phyloP scores from a whole-genome alignment of 2,329 filamentous ascomycete genomes.

The Aspergillus spinulosporus region DNA sequence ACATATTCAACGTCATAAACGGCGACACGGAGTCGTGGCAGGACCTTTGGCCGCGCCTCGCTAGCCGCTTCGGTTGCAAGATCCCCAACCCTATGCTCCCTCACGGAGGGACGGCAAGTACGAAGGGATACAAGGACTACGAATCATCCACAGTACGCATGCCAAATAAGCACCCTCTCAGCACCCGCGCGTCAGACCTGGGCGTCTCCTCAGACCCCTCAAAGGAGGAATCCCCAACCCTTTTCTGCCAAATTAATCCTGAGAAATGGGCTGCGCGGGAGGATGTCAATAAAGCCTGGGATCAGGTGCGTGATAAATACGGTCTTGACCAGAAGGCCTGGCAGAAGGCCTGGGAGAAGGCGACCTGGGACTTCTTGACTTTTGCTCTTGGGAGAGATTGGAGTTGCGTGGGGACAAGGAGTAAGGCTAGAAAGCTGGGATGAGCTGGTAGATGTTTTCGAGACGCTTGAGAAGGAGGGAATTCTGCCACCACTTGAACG shows the following conservation, averaged over 20 bases:
- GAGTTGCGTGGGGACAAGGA: constrained; percentile 38
- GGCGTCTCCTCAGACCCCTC: constrained; percentile 21
- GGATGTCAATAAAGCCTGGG: constrained; percentile 42
- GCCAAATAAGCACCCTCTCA: constrained; percentile 25
- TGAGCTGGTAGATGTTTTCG: constrained; percentile 39
- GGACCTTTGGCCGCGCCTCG: constrained; percentile 45
- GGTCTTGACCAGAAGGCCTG: constrained; percentile 41
- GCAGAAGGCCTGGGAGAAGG: constrained; percentile 32
- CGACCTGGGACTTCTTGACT: constrained; percentile 48
- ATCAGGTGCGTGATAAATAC: constrained; percentile 34
- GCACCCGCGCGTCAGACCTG: constrained; percentile 20
- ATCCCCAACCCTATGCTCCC: constrained; percentile 29
- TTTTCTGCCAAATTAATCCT: constrained; percentile 38
- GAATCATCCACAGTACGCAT: constrained; percentile 19
- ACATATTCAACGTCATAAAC: constrained; percentile 48
- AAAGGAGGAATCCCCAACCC: constrained; percentile 3
- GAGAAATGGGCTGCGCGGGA: constrained; percentile 43
- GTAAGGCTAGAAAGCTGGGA: constrained; percentile 48
- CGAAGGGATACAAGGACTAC: constrained; percentile 10
- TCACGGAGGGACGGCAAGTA: constrained; percentile 16
- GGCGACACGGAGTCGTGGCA: constrained; percentile 42
- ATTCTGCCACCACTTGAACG: constrained; percentile 25
- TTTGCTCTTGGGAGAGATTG: constrained; percentile 45
- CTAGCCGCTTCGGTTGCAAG: constrained; percentile 35
- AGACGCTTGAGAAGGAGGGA: constrained; percentile 29